Conservation (phyloP, 768 basidiomycete genomes). For the Lanmaoa rubissima region DNA sequence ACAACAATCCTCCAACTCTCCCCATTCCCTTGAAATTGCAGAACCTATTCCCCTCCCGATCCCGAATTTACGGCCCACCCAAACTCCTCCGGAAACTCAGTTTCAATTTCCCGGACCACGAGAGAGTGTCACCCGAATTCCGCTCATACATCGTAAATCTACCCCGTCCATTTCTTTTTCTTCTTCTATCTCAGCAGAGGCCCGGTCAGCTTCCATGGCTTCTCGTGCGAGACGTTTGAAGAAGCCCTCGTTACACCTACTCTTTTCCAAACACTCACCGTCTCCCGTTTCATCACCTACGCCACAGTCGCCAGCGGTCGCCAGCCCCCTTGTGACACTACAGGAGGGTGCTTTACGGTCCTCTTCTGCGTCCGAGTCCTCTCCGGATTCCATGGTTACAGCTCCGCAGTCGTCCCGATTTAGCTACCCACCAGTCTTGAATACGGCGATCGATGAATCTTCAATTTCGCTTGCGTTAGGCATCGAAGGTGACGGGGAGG, state of each 20-base stretch:
- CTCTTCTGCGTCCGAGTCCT: constrained; percentile 34
- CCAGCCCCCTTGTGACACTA: constrained; percentile 6
- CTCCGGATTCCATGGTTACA: constrained; percentile 49
- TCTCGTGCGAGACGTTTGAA: constrained; percentile 43
- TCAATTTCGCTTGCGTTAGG: constrained; percentile 40
- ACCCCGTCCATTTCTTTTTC: constrained; percentile 34
- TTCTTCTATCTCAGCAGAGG: constrained; percentile 32
- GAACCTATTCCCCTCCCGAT: constrained; percentile 29
- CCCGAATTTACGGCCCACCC: constrained; percentile 22
- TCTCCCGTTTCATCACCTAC: constrained; percentile 41
- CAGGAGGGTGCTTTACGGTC: constrained; percentile 23
- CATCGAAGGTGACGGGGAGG: constrained; percentile 31
- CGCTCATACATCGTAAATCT: constrained; percentile 36
- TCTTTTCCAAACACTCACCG: constrained; percentile 64
- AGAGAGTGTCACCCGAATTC: constrained; percentile 30
- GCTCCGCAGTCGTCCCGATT: constrained; percentile 51
- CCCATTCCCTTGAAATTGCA: constrained; percentile 29
- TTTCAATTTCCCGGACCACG: constrained; percentile 49
- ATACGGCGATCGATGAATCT: constrained; percentile 61
- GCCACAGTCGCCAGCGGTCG: constrained; percentile 26
- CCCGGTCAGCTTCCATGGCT: constrained; percentile 37
- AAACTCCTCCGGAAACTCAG: constrained; percentile 16
- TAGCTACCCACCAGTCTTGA: constrained; percentile 54
- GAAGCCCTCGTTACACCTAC: constrained; percentile 66
- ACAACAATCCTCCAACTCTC: constrained; percentile 23